Percentiles rank a stretch among this genome's conserved stretches.
These are phyloP conservation scores for Lophiostoma macrostomum DNA, from an alignment of 495 filamentous ascomycete genomes.

Conservation along the genomic window DNA sequence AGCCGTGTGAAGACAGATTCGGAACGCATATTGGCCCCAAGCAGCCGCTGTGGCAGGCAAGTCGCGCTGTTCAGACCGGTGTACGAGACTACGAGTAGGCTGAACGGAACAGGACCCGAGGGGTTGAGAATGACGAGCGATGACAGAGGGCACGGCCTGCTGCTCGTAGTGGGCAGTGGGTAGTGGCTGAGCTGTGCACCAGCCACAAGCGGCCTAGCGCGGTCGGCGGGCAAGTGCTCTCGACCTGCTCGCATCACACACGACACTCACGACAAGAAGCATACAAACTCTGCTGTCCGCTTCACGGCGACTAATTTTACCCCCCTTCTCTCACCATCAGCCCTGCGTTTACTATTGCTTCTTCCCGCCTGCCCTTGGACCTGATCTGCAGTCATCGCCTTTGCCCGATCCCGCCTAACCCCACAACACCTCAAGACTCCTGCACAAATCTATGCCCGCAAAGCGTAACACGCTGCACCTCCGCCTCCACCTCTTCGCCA, in stretches of 20 bases:
- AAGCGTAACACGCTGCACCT: slow-evolving; percentile 17
- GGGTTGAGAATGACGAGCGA: too few species aligned
- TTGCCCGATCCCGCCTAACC: not conserved
- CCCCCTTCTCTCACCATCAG: too few species aligned
- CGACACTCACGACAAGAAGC: slow-evolving; percentile 1
- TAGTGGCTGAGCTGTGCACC: too few species aligned
- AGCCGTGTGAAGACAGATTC: slow-evolving; percentile 1
- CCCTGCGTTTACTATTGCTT: not conserved
- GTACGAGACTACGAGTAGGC: too few species aligned
- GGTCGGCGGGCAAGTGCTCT: too few species aligned
- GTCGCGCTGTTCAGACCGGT: not conserved
- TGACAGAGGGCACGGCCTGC: too few species aligned
- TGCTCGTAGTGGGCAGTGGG: too few species aligned
- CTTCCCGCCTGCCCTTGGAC: not conserved
- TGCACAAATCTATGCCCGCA: slow-evolving; percentile 32
- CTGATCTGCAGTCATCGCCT: not conserved
- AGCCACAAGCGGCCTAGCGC: too few species aligned
- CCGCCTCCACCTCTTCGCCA: slow-evolving; percentile 7
- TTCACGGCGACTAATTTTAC: not conserved
- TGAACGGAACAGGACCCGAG: too few species aligned
- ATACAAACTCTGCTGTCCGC: slow-evolving; percentile 2
- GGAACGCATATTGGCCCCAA: too few species aligned
- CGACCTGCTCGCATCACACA: too few species aligned
- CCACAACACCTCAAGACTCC: slow-evolving; percentile 19
- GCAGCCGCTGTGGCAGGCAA: not conserved